These are phyloP conservation scores for Apiospora kogelbergensis DNA, from an alignment of 2,329 filamentous ascomycete genomes.

Conservation along the genomic window DNA sequence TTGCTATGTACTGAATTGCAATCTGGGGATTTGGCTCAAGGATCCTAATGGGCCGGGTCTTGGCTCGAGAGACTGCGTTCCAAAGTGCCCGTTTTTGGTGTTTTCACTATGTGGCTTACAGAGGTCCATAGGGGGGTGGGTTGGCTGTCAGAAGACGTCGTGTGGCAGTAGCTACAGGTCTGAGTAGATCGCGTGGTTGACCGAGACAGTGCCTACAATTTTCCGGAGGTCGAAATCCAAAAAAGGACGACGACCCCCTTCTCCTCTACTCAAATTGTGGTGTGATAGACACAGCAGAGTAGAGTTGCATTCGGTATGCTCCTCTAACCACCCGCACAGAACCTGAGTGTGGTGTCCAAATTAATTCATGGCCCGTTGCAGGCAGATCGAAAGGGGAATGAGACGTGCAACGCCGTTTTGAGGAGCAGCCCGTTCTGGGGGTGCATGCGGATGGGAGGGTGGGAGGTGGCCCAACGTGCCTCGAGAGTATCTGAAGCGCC, in stretches of 20 bases:
- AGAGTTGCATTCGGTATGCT: constrained; percentile 1
- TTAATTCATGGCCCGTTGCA: background rate
- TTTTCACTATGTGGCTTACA: background rate
- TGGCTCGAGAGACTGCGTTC: background rate
- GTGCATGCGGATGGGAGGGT: background rate
- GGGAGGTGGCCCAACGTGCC: background rate
- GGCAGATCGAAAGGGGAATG: background rate
- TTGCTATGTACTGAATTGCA: background rate
- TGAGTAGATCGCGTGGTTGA: background rate
- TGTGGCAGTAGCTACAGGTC: background rate
- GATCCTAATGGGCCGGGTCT: background rate
- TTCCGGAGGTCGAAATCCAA: background rate
- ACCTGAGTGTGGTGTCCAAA: background rate
- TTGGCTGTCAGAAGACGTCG: background rate
- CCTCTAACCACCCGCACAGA: background rate
- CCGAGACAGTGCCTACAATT: background rate
- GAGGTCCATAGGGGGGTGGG: background rate
- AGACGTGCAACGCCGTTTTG: background rate
- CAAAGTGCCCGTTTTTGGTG: background rate
- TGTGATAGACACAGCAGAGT: background rate
- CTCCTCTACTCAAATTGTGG: background rate
- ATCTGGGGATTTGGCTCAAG: background rate
- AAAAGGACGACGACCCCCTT: background rate
- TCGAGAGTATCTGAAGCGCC: background rate
- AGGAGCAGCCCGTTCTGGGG: background rate